Evolutionary conservation across 106 monocot species (phyloP), one percentile per base, ranked within the genome.

Genomic region (Apostasia ramifera): DNA sequence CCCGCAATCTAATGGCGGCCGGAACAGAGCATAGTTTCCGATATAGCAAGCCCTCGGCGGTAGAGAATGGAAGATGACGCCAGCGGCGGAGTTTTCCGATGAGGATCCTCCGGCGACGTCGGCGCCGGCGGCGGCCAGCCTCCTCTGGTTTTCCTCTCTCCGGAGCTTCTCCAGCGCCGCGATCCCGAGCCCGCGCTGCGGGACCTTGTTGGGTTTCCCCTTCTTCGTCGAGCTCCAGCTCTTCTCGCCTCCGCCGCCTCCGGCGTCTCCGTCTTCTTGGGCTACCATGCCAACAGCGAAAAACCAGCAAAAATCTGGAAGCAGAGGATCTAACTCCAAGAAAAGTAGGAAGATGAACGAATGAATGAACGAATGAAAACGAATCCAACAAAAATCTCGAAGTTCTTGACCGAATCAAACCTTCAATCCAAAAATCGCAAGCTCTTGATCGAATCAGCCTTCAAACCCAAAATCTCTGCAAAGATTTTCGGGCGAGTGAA

Each of bases 151-250:
- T 53, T 90, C 90, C 61, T 78, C 82, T n/a, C 82, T 61, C 39
- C 86, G 68, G 53, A 90, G 71, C 70, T 80, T 84, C 82, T 94
- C 94, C 40, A 94, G 84, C 70, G 87, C 82, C 6, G 86, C 90
- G 45, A 94, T 87, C 0, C 94, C 87, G 41, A 90, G 81, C n/a
- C 93, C 93, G 2, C 93, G 86, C 76, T 90, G 93, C 7, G 93
- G 90, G 26, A 73, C 42, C 66, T 82, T 89, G 66, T 82, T 80
- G 37, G 61, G 59, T 63, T 84, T 84, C 8, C 59, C 66, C 61
- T 82, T 93, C 78, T 88, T 93, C 9, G 61, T 44, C 37, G 67
- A 11, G 12, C 26, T 12, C 9, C 62, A 12, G 38, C 6, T 44
- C 45, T 12, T 45, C 1, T 45, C 44, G 2, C 44, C n/a, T n/a